phyloP scores from a whole-genome alignment of 768 basidiomycete species.

The Xanthoconium stramineum region DNA sequence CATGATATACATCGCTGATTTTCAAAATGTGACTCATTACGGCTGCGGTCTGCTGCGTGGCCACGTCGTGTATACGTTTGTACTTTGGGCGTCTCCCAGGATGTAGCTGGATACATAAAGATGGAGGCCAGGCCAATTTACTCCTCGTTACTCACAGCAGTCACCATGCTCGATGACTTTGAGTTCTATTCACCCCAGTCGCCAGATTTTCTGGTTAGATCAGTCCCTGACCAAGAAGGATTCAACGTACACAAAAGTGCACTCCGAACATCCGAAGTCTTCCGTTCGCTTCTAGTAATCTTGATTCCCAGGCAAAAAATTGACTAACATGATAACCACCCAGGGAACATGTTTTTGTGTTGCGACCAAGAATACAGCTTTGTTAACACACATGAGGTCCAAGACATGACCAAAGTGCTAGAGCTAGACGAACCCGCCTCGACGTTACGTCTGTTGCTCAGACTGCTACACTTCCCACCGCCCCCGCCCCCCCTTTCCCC shows the following conservation, averaged over 20 bases:
- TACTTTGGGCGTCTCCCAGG: not conserved
- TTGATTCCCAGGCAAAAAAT: not conserved
- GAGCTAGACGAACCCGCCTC: constrained; percentile 55
- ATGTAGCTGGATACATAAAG: constrained; percentile 6
- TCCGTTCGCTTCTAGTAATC: constrained; percentile 44
- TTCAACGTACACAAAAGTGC: constrained; percentile 50
- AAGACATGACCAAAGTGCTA: constrained; percentile 35
- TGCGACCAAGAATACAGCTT: constrained; percentile 39
- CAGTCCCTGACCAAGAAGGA: constrained; percentile 46
- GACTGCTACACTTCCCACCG: constrained; percentile 55
- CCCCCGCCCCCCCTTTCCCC: constrained; percentile 38
- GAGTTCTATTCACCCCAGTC: constrained; percentile 41
- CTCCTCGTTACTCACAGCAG: not conserved
- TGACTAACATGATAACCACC: constrained; percentile 11
- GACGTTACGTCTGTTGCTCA: constrained; percentile 48
- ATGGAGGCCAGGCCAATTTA: not conserved
- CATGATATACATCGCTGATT: not conserved
- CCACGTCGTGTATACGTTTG: constrained; percentile 22
- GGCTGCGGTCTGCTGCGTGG: constrained; percentile 9
- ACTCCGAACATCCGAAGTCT: constrained; percentile 57
- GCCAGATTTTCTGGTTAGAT: constrained; percentile 56
- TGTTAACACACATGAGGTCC: constrained; percentile 7
- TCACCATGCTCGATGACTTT: constrained; percentile 12
- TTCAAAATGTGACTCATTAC: constrained; percentile 2
- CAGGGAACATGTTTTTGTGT: constrained; percentile 68